A percentile compares a stretch with the other conserved stretches of the same genome.
Conservation (phyloP, 768 basidiomycete species). For the Lactarius vividus region DNA sequence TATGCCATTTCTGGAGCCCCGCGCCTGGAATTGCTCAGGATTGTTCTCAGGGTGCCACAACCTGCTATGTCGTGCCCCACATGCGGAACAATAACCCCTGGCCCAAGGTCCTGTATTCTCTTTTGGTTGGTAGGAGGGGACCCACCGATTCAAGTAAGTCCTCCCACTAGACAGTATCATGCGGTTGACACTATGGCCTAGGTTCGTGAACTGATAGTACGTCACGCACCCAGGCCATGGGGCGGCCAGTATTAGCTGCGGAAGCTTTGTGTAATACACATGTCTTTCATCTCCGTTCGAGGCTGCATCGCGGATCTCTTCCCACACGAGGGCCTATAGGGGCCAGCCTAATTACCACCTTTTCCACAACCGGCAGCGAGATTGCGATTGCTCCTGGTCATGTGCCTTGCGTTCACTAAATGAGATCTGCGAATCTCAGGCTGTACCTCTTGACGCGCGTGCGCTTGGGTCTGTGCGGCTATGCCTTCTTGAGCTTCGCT, state of each 20-base stretch:
- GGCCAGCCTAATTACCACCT: too few species aligned
- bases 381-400: neutral
- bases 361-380: too few species aligned
- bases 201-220: slow-evolving; percentile 6
- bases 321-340: neutral
- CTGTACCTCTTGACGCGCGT: neutral
- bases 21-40: neutral
- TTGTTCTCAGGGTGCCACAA: neutral
- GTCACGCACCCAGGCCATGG: neutral
- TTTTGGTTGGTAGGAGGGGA: neutral
- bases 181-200: too few species aligned
- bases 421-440: neutral
- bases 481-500: neutral
- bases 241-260: neutral
- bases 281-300: neutral
- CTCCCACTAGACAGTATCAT: neutral
- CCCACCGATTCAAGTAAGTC: neutral
- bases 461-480: neutral
- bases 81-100: neutral
- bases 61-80: neutral
- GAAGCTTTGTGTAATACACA: neutral
- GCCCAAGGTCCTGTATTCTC: neutral
- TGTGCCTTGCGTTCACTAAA: slow-evolving; percentile 9
- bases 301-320: slow-evolving; percentile 9
- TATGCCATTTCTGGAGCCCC: slow-evolving; percentile 9